Base-by-base conservation (phyloP, 805 yeast species). In the Pichia nakasei region DNA sequence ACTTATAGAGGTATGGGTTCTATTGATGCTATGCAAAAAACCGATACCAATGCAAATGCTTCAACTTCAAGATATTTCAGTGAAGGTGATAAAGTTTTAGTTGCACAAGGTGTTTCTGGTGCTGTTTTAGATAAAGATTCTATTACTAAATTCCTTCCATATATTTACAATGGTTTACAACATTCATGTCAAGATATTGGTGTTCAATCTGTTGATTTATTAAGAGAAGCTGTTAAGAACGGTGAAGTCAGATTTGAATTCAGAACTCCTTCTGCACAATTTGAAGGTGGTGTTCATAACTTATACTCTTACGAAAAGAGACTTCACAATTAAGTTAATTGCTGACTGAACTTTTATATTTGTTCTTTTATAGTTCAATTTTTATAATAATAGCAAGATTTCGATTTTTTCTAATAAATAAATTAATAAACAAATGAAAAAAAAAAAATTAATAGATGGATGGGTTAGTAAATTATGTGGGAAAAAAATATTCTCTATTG, bases 1-100 rank as follows among this genome's bases (percentile, higher is more conserved):
- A 69, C 87, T 49, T 93, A 93, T 78, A 83, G 98, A 73, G 98
- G 98, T 73, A 93, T 93, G 98, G 98, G 98, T 58, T 91, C 97
- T 35, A 82, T 93, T 58, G 98, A 91, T 67, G 98, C 98, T 54
- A 91, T 91, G 97, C 91, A 89, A 76, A 77, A 75, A 63, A 86
- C 97, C 51, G 80, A 81, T 54, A 75, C 73, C 59, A 79, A 79
- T 65, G 96, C 95, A 59, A 93, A 93, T 63, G 98, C 98, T 44
- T 91, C 98, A 39, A 87, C 98, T 51, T 88, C 97, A 38, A 85
- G 98, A 70, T 93, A 93, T 76, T 93, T 93, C 70, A 87, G 96
- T 48, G 98, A 93, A 73, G 72, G 85, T 53, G 98, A 93, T 69
- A 73, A 83, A 59, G 97, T 93, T 52, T 78, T 93, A 54, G 98